These are phyloP conservation scores for Suhomyces ambrosiae DNA, from an alignment of 1,139 yeast species.

Conservation along the genomic window DNA sequence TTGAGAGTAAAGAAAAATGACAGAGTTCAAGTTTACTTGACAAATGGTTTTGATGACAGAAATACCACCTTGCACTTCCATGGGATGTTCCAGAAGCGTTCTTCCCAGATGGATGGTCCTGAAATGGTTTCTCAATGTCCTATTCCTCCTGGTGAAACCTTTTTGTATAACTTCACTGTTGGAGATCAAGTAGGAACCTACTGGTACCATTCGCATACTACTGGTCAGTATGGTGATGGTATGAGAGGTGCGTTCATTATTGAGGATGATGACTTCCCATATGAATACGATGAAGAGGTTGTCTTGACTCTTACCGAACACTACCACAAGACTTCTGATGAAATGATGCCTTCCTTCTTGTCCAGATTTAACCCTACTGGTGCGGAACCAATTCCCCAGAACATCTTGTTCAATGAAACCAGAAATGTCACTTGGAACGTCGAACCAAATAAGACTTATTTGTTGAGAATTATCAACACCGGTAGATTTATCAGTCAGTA, in stretches of 20 bases:
- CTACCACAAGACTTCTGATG: conserved; percentile 70
- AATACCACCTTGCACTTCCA: conserved; percentile 88
- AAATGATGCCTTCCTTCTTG: conserved; percentile 58
- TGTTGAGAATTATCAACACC: conserved; percentile 72
- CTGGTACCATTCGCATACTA: conserved; percentile 94
- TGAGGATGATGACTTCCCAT: conserved; percentile 55
- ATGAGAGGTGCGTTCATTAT: conserved; percentile 80
- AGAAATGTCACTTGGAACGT: conserved; percentile 70
- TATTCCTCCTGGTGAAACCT: conserved; percentile 69
- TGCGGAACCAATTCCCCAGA: conserved; percentile 92
- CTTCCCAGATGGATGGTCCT: conserved; percentile 84
- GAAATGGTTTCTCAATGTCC: conserved; percentile 88
- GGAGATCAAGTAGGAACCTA: conserved; percentile 80
- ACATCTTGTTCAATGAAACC: conserved; percentile 76
- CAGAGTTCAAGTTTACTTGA: conserved; percentile 65
- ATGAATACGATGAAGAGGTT: conserved; percentile 73
- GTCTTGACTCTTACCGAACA: conserved; percentile 74
- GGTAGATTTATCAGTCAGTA: conserved; percentile 90
- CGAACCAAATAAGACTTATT: conserved; percentile 77
- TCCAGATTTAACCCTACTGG: conserved; percentile 87
- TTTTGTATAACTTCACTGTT: conserved; percentile 79
- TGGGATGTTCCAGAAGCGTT: conserved; percentile 81
- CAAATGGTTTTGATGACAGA: conserved; percentile 64
- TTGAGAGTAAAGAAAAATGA: conserved; percentile 75
- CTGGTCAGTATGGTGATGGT: conserved; percentile 89